A percentile compares a stretch with the other conserved stretches of the same genome.
phyloP scores from a whole-genome alignment of 2,329 filamentous ascomycete species.

The Bipolaris oryzae region DNA sequence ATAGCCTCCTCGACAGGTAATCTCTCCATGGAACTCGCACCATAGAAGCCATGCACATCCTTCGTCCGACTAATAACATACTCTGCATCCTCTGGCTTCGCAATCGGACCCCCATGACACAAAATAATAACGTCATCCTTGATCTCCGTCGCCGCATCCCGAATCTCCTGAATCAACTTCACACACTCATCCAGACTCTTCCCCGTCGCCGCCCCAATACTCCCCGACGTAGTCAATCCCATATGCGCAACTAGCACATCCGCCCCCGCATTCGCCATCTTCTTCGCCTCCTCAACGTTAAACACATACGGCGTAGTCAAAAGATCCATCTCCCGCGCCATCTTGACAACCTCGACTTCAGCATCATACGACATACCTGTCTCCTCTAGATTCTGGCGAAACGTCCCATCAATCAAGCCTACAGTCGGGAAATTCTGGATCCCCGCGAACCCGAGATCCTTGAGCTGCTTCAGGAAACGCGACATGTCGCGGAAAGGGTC shows the following conservation, averaged over 20 bases:
- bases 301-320: constrained; percentile 76
- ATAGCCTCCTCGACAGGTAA: constrained; percentile 72
- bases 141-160: constrained; percentile 63
- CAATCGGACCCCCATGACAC: constrained; percentile 74
- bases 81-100: constrained; percentile 66
- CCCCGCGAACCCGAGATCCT: constrained; percentile 68
- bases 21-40: constrained; percentile 72
- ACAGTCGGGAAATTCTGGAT: constrained; percentile 78
- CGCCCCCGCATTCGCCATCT: constrained; percentile 69
- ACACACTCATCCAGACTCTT: constrained; percentile 70
- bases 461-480: constrained; percentile 64
- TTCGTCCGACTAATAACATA: constrained; percentile 66
- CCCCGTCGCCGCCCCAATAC: constrained; percentile 67
- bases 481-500: constrained; percentile 71
- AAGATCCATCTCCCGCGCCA: constrained; percentile 65
- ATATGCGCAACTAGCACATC: constrained; percentile 73
- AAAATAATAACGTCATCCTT: constrained; percentile 67
- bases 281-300: constrained; percentile 63
- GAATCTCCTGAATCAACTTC: constrained; percentile 65
- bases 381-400: constrained; percentile 71
- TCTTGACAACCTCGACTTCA: constrained; percentile 70
- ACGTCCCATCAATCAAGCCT: constrained; percentile 71
- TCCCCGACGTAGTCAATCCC: constrained; percentile 68
- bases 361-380: constrained; percentile 72
- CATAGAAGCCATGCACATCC: constrained; percentile 74